Conservation (phyloP, 768 basidiomycete species). For the Suillus subaureus region DNA sequence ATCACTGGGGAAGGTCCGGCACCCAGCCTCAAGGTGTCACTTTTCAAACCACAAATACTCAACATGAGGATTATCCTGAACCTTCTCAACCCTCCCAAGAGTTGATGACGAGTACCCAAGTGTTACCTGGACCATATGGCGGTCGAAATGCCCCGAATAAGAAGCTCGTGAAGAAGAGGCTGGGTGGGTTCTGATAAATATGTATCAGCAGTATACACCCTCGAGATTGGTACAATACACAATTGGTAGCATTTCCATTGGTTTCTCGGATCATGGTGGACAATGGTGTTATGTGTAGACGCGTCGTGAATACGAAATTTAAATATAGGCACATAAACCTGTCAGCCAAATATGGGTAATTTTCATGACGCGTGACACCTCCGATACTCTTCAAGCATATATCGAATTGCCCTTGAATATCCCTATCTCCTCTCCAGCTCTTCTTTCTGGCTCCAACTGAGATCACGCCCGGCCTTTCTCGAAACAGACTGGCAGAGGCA, state of each 20-base stretch:
- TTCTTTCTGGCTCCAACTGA: slow-evolving; percentile 22
- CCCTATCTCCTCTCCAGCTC: slow-evolving; percentile 10
- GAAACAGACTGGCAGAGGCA: slow-evolving; percentile 58
- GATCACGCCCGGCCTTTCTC: slow-evolving; percentile 17
- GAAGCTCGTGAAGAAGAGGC: slow-evolving; percentile 62
- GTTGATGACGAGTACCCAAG: slow-evolving; percentile 63
- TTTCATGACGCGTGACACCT: slow-evolving; percentile 9
- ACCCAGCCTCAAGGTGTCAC: slow-evolving; percentile 11
- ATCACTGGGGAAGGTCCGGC: slow-evolving; percentile 7
- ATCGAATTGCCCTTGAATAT: background rate
- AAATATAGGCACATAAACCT: background rate
- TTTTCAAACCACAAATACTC: slow-evolving; percentile 21
- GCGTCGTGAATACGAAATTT: background rate
- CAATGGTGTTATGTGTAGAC: background rate
- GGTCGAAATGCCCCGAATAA: slow-evolving; percentile 53
- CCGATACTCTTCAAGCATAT: background rate
- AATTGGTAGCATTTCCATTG: background rate
- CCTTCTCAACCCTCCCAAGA: slow-evolving; percentile 40
- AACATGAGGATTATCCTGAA: slow-evolving; percentile 15
- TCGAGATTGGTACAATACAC: background rate
- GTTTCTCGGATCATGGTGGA: background rate
- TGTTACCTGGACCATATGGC: slow-evolving; percentile 71
- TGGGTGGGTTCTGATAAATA: slow-evolving; percentile 68
- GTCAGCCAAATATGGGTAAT: slow-evolving; percentile 2
- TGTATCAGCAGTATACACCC: slow-evolving; percentile 15